Conservation (phyloP, 164 flowering plant genomes). For the Aristolochia fimbriata region DNA sequence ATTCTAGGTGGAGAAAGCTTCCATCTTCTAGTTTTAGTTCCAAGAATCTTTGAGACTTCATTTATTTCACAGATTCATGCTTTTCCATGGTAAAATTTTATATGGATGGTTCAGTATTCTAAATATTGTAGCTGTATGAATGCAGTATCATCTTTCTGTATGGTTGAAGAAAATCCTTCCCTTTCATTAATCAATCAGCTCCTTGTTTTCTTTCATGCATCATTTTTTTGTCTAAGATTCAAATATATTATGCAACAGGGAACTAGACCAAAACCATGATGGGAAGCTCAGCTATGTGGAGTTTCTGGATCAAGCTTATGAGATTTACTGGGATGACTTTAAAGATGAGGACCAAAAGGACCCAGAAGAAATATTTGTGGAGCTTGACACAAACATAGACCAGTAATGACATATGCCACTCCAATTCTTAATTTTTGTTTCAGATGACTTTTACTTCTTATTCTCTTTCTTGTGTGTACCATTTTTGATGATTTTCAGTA, state of each 20-base stretch:
- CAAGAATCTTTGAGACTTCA: no score
- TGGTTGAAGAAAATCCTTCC: no score
- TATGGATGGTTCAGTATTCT: no score
- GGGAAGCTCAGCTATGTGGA: conserved; percentile 40
- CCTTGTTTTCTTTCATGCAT: no score
- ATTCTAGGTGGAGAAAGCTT: no score
- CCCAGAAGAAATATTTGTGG: conserved; percentile 28
- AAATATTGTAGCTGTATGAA: no score
- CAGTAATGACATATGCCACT: conserved; percentile 4
- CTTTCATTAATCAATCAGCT: no score
- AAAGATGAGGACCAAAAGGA: conserved; percentile 24
- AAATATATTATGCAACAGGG: conserved; percentile 16
- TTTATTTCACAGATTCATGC: no score
- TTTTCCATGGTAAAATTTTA: no score
- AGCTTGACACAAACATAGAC: conserved; percentile 47
- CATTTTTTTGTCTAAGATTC: no score
- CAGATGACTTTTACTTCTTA: neutral
- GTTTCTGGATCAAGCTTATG: conserved; percentile 29
- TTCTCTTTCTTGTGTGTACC: neutral
- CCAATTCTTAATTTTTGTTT: neutral
- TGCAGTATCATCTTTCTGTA: no score
- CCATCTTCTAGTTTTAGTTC: no score
- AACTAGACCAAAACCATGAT: conserved; percentile 40
- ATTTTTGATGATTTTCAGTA: neutral
- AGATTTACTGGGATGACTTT: conserved; percentile 20